Percentiles rank a stretch among this genome's conserved stretches.
phyloP scores from a whole-genome alignment of 2,329 filamentous ascomycete species.

The Ophiostoma angusticollis region DNA sequence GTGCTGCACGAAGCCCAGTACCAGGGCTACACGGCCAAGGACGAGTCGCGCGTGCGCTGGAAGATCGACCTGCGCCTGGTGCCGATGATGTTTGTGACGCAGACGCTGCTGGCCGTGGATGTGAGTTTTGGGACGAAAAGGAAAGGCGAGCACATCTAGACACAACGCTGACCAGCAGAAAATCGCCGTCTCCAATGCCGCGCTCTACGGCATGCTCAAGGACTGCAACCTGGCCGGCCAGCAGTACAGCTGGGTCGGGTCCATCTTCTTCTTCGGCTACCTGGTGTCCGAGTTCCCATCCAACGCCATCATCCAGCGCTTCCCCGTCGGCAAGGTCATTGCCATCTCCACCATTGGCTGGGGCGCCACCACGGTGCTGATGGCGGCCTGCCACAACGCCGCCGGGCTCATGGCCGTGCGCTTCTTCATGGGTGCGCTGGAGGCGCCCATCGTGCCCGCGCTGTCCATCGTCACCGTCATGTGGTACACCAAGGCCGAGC shows the following conservation, averaged over 20 bases:
- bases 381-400: too few relatives aligned
- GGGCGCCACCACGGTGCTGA: constrained; percentile 37
- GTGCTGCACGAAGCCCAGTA: too few relatives aligned
- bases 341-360: constrained; percentile 44
- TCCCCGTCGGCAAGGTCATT: constrained; percentile 47
- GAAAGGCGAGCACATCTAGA: too few relatives aligned
- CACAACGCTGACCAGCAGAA: constrained; percentile 4
- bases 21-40: too few relatives aligned
- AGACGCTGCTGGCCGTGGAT: too few relatives aligned
- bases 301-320: constrained; percentile 5
- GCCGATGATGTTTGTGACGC: constrained; percentile 4
- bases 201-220: constrained; percentile 7
- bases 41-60: constrained; percentile 2
- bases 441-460: constrained; percentile 46
- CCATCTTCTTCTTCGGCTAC: constrained; percentile 22
- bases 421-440: constrained; percentile 40
- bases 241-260: constrained; percentile 19
- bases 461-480: constrained; percentile 48
- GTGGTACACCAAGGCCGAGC: constrained; percentile 43
- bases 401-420: constrained; percentile 25
- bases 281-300: constrained; percentile 15
- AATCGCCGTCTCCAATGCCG: constrained; percentile 6
- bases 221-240: constrained; percentile 14
- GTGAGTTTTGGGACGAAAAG: too few relatives aligned
- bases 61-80: constrained; percentile 6